Percentiles rank a stretch among this genome's conserved stretches.
These are phyloP conservation scores for Pythium biforme DNA, from an alignment of 352 stramenopile species.

Conservation along the genomic window DNA sequence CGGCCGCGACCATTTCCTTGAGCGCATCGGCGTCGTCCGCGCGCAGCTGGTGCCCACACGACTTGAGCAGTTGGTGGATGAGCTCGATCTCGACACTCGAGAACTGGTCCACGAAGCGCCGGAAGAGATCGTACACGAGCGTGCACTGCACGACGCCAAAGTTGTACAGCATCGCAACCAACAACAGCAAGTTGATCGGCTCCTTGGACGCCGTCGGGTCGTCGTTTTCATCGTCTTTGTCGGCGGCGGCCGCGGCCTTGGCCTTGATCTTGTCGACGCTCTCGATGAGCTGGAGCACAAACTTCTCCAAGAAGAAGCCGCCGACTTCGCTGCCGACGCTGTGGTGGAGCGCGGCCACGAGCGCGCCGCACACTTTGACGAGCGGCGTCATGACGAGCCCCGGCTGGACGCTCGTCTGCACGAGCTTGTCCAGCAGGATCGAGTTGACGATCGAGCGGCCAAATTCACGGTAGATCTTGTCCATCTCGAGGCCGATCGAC, in stretches of 20 bases:
- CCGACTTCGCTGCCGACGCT: slow-evolving; percentile 74
- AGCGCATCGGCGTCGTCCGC: slow-evolving; percentile 82
- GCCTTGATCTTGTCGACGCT: slow-evolving; percentile 32
- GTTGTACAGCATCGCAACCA: slow-evolving; percentile 90
- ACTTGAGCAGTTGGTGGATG: slow-evolving; percentile 84
- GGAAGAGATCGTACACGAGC: slow-evolving; percentile 92
- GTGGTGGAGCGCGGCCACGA: slow-evolving; percentile 76
- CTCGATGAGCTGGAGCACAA: slow-evolving; percentile 56
- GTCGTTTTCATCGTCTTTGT: slow-evolving; percentile 40
- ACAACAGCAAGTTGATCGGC: slow-evolving; percentile 79
- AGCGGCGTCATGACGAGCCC: slow-evolving; percentile 74
- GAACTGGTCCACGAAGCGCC: slow-evolving; percentile 73
- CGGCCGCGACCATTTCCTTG: slow-evolving; percentile 79
- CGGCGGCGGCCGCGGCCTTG: neutral
- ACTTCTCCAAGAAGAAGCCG: slow-evolving; percentile 81
- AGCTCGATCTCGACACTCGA: slow-evolving; percentile 81
- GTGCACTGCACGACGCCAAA: slow-evolving; percentile 87
- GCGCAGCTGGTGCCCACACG: slow-evolving; percentile 78
- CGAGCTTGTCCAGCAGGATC: slow-evolving; percentile 66
- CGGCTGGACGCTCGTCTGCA: slow-evolving; percentile 62
- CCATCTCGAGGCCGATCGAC: slow-evolving; percentile 75
- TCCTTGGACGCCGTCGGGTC: slow-evolving; percentile 50
- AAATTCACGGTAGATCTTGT: slow-evolving; percentile 76
- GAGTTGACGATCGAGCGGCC: slow-evolving; percentile 72
- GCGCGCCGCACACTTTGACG: slow-evolving; percentile 68